Evolutionary conservation across 768 basidiomycete genomes (phyloP).

Genomic region (Imleria badia): DNA sequence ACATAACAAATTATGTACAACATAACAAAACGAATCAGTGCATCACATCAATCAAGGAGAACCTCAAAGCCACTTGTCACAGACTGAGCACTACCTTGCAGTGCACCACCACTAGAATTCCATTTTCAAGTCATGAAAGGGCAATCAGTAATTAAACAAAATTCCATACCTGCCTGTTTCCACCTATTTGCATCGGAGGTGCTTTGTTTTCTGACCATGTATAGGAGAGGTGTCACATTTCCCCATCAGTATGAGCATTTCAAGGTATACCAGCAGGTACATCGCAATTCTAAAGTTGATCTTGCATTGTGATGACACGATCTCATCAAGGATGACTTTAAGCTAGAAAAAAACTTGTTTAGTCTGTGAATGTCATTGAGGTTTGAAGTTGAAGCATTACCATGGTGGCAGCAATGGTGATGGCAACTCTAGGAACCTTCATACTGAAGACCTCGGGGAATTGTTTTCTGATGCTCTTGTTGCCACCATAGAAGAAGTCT

Average conservation of each 20-base stretch:
- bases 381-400: neutral
- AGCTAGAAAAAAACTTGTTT: neutral
- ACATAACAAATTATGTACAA: too few relatives aligned
- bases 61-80: neutral
- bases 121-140: neutral
- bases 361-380: neutral
- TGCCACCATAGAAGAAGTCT: neutral
- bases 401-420: neutral
- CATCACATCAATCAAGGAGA: neutral
- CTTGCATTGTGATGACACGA: too few relatives aligned
- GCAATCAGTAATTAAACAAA: neutral
- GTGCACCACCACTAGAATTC: neutral
- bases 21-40: too few relatives aligned
- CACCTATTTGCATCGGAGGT: neutral
- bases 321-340: too few relatives aligned
- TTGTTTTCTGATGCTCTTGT: neutral
- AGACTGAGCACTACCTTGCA: neutral
- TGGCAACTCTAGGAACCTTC: neutral
- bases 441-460: neutral
- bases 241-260: too few relatives aligned
- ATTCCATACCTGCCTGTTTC: neutral
- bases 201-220: neutral
- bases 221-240: neutral
- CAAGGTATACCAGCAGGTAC: neutral
- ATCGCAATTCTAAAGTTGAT: neutral